Conservation (phyloP, 371 early-diverging fungal species). For the Mortierella sp. region DNA sequence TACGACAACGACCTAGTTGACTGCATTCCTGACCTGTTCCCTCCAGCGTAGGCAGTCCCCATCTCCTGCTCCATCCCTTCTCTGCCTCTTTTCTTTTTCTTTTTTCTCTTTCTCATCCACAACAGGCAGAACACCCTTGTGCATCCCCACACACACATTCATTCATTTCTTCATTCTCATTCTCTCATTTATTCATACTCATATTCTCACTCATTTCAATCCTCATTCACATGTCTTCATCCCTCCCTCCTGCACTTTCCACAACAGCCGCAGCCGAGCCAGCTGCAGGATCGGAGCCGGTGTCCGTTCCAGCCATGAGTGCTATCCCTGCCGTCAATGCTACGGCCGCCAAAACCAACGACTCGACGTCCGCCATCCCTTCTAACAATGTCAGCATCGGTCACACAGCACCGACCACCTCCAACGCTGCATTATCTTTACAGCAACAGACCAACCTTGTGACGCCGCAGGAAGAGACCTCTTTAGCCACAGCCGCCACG, state of each 20-base stretch:
- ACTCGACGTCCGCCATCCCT: neutral
- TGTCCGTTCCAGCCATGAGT: neutral
- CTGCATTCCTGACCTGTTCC: neutral
- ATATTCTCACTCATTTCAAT: too few species aligned
- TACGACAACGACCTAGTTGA: constrained; percentile 2
- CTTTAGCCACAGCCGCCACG: neutral
- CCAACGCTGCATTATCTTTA: constrained; percentile 6
- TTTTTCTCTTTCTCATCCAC: constrained; percentile 1
- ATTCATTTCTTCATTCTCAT: neutral
- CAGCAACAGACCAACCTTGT: neutral
- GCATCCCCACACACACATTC: too few species aligned
- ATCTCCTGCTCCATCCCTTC: constrained; percentile 1
- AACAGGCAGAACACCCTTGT: too few species aligned
- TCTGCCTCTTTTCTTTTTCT: neutral
- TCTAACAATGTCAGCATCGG: neutral
- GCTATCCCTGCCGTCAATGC: neutral
- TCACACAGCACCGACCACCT: neutral
- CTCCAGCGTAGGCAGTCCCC: neutral
- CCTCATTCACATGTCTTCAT: neutral
- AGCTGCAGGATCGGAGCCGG: too few species aligned
- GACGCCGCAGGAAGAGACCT: neutral
- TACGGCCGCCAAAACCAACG: neutral
- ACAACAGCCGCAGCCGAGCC: neutral
- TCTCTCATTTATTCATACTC: too few species aligned
- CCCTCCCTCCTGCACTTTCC: neutral